Evolutionary conservation across 805 yeast genomes (phyloP), one percentile per base, ranked within the genome.

Genomic region (Ogataea trehaloabstinens): DNA sequence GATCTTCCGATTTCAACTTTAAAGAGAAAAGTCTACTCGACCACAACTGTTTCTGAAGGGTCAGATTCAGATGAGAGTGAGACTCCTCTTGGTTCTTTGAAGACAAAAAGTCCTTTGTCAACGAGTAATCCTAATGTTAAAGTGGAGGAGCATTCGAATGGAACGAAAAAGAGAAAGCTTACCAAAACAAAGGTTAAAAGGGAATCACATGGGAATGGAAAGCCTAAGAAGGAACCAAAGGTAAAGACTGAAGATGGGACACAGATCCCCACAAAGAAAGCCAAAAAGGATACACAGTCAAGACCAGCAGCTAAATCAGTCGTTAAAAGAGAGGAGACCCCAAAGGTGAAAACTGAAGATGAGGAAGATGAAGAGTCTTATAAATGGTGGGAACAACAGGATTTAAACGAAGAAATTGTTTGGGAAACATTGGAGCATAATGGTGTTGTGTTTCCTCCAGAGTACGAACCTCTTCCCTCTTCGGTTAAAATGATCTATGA

Each of bases 371-470:
- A 74, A 3, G 86, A 73, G 2, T 68, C 64, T n/a, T 81, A 76
- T 56, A 82, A 80, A 41, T 63, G 95, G 95, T 88, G 95, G 93
- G 91, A 86, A 57, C 78, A 76, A 30, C 78, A 76, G 31, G 84
- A 82, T 47, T 63, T 79, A 22, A 85, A 85, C 54, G 91, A 83
- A 22, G 76, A 82, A 29, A 71, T 81, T 38, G 87, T 88, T 56
- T 91, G 99, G 99, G 82, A 78, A 18, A 75, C 89, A 1, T 66
- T 91, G 37, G 87, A 78, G 46, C 99, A 91, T 59, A 80, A 76
- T 48, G 99, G 99, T 53, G 96, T 91, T 10, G 65, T 90, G 22
- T 91, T 91, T 54, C 97, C 99, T 2, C 97, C 98, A 0, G 83
- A 78, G 3, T 91, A 91, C 60, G 90, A 83, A 56, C 89, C 93